Conservation (phyloP, 2,329 filamentous ascomycete genomes). For the Dactylonectria estremocensis region DNA sequence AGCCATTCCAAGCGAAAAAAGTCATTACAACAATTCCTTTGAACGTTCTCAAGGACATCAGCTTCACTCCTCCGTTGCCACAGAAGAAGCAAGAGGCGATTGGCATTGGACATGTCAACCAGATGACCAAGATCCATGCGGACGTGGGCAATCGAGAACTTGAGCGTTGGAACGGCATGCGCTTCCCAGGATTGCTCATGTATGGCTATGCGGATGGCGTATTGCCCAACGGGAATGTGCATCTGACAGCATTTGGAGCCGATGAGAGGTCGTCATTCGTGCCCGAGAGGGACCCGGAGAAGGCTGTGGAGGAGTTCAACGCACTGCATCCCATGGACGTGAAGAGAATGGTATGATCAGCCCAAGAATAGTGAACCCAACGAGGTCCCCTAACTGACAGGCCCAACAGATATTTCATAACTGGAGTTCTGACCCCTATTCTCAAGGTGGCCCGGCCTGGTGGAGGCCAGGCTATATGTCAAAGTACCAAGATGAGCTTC, state of each 20-base stretch:
- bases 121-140: constrained; percentile 43
- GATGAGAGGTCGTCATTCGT: constrained; percentile 27
- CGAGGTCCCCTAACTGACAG: constrained; percentile 29
- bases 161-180: constrained; percentile 35
- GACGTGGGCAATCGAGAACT: constrained; percentile 38
- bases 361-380: constrained; percentile 45
- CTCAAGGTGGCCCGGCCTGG: constrained; percentile 40
- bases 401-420: constrained; percentile 39
- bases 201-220: constrained; percentile 35
- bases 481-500: constrained; percentile 46
- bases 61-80: constrained; percentile 19
- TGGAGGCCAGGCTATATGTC: constrained; percentile 43
- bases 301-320: constrained; percentile 27
- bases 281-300: constrained; percentile 30
- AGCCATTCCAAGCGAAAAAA: constrained; percentile 37
- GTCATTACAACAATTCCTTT: constrained; percentile 41
- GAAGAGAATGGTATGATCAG: constrained; percentile 22
- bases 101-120: constrained; percentile 31
- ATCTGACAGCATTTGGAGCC: constrained; percentile 29
- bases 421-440: constrained; percentile 46
- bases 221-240: constrained; percentile 28
- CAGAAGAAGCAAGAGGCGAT: constrained; percentile 21
- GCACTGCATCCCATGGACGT: constrained; percentile 35
- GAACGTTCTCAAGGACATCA: constrained; percentile 25
- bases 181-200: constrained; percentile 33